Evolutionary conservation across 2,329 filamentous ascomycete genomes (phyloP), one percentile per base, ranked within the genome.

Genomic region (Thielaviopsis ethacetica): DNA sequence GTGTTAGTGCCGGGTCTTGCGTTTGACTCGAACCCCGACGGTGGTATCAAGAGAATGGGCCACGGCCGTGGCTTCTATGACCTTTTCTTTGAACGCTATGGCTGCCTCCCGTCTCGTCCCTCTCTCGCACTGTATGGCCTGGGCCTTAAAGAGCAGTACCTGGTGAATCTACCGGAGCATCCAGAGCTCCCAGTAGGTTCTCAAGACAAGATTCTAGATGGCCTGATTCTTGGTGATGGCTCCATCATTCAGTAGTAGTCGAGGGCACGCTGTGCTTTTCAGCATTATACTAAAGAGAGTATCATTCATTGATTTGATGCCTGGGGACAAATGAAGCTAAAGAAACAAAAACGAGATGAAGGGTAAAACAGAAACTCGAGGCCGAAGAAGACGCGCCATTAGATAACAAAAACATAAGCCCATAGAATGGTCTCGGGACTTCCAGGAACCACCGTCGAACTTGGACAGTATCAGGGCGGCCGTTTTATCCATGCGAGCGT

Each of bases 31-130:
- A 76, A 81, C 61, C 70, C 72, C 15, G 67, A 71, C 12, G 75
- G 75, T 2, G 74, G 73, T 13, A 79, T 93, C 62, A 81, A 85
- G 64, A 80, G 93, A 65, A 78, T 97, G 21, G 93, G 93, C 49
- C 93, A 98, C 71, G 93, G 93, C 59, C 95, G 89, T 71, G 93
- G 93, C 34, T 98, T 95, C 73, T 98, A 98, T 75, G 93, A 98
- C 73, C 86, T 84, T 70, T 98, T 95, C 71, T 73, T 98, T 68
- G 81, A 85, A 66, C 82, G 85, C 65, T 95, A 91, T 66, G 69
- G 73, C 57, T 68, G 78, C n/a, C 26, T 53, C 15, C 15, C 26
- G 17, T n/a, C 52, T 22, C 12, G 49, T 13, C n/a, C 22, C 3
- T 44, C 59, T 68, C 56, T 80, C 67, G 72, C 77, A 63, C 72